Percentiles rank a stretch among this genome's conserved stretches.
Conservation (phyloP, 1,284 basidiomycete species). For the Fomitopsis schrenkii region DNA sequence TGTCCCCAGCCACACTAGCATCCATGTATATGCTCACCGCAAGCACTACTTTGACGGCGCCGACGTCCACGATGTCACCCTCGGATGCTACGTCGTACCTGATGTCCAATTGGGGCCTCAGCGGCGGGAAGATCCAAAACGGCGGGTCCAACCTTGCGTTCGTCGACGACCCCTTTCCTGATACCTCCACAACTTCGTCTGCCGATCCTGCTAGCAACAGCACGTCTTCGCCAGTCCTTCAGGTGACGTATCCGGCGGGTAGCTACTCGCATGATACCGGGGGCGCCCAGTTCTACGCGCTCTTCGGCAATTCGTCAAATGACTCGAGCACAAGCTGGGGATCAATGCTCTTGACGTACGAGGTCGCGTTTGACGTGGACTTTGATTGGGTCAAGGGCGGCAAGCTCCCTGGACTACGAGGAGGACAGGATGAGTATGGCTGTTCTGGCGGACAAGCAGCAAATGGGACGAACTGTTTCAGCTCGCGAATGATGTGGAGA, state of each 20-base stretch:
- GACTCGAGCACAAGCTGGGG: conserved; percentile 37
- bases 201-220: conserved; percentile 21
- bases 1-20: conserved; percentile 39
- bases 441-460: conserved; percentile 39
- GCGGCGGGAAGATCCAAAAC: conserved; percentile 57
- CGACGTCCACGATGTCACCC: conserved; percentile 53
- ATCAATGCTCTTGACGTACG: conserved; percentile 66
- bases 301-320: conserved; percentile 53
- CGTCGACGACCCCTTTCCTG: conserved; percentile 62
- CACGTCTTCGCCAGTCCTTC: conserved; percentile 51
- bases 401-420: conserved; percentile 44
- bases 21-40: conserved; percentile 53
- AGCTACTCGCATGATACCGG: conserved; percentile 58
- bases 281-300: conserved; percentile 59
- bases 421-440: conserved; percentile 34
- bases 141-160: conserved; percentile 53
- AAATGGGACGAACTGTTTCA: conserved; percentile 41
- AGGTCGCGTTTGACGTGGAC: conserved; percentile 60
- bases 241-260: conserved; percentile 59
- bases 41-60: conserved; percentile 62
- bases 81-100: conserved; percentile 49
- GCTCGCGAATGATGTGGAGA: conserved; percentile 44
- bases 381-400: conserved; percentile 48
- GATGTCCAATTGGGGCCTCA: conserved; percentile 57
- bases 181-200: conserved; percentile 33